phyloP scores from a whole-genome alignment of 768 basidiomycete genomes.

The Hebeloma cylindrosporum region DNA sequence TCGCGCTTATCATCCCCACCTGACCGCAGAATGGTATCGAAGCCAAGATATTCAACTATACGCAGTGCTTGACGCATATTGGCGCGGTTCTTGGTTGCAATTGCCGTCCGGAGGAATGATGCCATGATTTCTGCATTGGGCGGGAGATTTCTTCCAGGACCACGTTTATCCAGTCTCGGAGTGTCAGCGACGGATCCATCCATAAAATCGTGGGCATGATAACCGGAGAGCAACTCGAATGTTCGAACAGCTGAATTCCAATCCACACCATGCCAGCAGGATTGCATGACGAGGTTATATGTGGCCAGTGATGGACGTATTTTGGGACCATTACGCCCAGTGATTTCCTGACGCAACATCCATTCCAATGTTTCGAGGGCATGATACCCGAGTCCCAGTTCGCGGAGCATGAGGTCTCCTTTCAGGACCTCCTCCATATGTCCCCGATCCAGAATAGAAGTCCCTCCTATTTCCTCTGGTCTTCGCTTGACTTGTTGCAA shows the following conservation, averaged over 20 bases:
- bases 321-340: slow-evolving; percentile 42
- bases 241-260: slow-evolving; percentile 57
- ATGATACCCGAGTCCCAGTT: slow-evolving; percentile 40
- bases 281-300: slow-evolving; percentile 60
- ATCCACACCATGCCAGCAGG: slow-evolving; percentile 64
- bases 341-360: slow-evolving; percentile 60
- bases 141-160: slow-evolving; percentile 42
- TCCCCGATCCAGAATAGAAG: slow-evolving; percentile 43
- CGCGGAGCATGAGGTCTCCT: slow-evolving; percentile 47
- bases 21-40: slow-evolving; percentile 33
- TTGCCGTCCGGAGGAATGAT: slow-evolving; percentile 57
- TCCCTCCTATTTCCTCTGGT: slow-evolving; percentile 36
- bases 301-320: slow-evolving; percentile 50
- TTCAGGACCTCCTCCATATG: slow-evolving; percentile 66
- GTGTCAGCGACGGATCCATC: slow-evolving; percentile 37
- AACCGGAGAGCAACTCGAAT: slow-evolving; percentile 76
- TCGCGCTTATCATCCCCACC: slow-evolving; percentile 23
- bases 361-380: slow-evolving; percentile 64
- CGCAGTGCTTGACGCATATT: slow-evolving; percentile 62
- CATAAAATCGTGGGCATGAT: slow-evolving; percentile 53
- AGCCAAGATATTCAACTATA: slow-evolving; percentile 50
- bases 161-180: slow-evolving; percentile 44
- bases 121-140: slow-evolving; percentile 58
- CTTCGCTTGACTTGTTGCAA: slow-evolving; percentile 57
- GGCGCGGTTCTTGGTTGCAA: slow-evolving; percentile 47